These are phyloP conservation scores for Strobilomyces confusus DNA, from an alignment of 768 basidiomycete species.

Conservation along the genomic window DNA sequence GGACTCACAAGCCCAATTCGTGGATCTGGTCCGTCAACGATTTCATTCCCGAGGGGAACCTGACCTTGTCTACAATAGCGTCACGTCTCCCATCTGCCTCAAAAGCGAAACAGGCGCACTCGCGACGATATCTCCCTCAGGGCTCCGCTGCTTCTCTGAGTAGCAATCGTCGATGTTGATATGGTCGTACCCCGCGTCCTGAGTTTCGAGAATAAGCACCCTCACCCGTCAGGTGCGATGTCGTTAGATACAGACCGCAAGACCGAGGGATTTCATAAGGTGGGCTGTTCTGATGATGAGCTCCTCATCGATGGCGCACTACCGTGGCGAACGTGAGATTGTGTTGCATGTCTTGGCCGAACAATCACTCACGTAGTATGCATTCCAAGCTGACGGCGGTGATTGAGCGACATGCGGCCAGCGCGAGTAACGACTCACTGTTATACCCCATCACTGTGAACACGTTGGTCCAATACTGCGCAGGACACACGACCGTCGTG, in stretches of 20 bases:
- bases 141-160: constrained; percentile 51
- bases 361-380: constrained; percentile 47
- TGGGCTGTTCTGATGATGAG: constrained; percentile 47
- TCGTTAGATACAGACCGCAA: constrained; percentile 37
- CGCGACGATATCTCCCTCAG: constrained; percentile 52
- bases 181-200: constrained; percentile 58
- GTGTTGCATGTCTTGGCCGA: not conserved
- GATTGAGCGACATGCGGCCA: constrained; percentile 4
- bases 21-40: constrained; percentile 53
- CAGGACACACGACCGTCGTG: not conserved
- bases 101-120: constrained; percentile 29
- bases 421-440: constrained; percentile 37
- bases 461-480: not conserved
- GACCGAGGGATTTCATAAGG: constrained; percentile 49
- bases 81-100: not conserved
- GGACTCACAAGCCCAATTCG: constrained; percentile 46
- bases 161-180: constrained; percentile 67
- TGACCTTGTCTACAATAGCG: constrained; percentile 36
- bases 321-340: not conserved
- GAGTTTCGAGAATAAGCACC: not conserved
- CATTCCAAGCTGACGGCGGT: constrained; percentile 56
- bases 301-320: constrained; percentile 59
- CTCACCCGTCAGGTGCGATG: not conserved
- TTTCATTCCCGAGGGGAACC: constrained; percentile 59
- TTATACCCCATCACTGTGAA: constrained; percentile 58